These are phyloP conservation scores for Fusarium sp. DNA, from an alignment of 2,329 filamentous ascomycete genomes.

Conservation along the genomic window DNA sequence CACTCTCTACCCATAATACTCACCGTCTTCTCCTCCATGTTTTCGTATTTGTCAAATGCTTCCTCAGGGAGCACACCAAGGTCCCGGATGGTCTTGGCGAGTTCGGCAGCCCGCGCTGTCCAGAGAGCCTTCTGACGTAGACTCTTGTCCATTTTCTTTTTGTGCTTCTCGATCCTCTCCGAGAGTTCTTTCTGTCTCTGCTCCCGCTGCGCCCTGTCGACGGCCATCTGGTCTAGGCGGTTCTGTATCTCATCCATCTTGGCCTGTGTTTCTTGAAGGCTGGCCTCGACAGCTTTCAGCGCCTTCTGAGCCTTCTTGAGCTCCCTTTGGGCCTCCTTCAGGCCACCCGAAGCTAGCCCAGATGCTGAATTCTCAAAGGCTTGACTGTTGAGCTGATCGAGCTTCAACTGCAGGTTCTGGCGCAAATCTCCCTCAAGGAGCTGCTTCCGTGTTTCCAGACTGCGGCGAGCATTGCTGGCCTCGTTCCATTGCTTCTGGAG, in stretches of 20 bases:
- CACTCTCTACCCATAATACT: conserved; percentile 44
- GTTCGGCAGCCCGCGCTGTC: conserved; percentile 81
- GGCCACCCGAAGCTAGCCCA: conserved; percentile 71
- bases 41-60: conserved; percentile 90
- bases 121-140: conserved; percentile 88
- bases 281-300: conserved; percentile 74
- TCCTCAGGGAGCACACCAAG: conserved; percentile 94
- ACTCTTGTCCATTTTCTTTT: conserved; percentile 92
- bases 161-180: conserved; percentile 82
- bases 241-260: conserved; percentile 69
- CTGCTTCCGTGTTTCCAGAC: conserved; percentile 84
- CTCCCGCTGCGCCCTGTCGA: conserved; percentile 72
- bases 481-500: conserved; percentile 83
- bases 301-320: conserved; percentile 81
- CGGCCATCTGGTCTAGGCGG: conserved; percentile 68
- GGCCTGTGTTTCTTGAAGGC: conserved; percentile 79
- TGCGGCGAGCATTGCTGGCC: conserved; percentile 77
- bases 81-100: conserved; percentile 89
- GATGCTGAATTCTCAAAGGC: conserved; percentile 75
- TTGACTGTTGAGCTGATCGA: conserved; percentile 86
- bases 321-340: conserved; percentile 84
- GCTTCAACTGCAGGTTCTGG: conserved; percentile 87
- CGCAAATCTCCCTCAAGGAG: conserved; percentile 87
- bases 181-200: conserved; percentile 81
- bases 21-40: conserved; percentile 82